These are phyloP conservation scores for Crithidia brevicula DNA, from an alignment of 208 protist species.

Conservation along the genomic window DNA sequence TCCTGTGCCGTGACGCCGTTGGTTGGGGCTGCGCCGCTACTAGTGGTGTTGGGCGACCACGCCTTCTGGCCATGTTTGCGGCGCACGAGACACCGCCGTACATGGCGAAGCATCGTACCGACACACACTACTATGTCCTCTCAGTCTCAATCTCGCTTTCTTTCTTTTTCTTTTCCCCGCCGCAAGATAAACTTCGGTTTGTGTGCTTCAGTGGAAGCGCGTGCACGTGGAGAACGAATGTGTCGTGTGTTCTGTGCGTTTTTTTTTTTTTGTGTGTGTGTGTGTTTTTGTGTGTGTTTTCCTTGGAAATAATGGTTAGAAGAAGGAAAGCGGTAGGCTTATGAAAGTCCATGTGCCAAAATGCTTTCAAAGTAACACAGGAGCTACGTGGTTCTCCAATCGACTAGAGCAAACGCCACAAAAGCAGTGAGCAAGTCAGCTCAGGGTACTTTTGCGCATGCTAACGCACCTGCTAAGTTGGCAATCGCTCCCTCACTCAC, in stretches of 20 bases:
- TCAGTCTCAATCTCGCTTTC: neutral
- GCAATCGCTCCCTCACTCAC: too few species aligned
- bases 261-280: neutral
- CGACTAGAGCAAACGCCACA: too few species aligned
- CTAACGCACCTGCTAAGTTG: too few species aligned
- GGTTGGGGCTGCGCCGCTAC: constrained; percentile 63
- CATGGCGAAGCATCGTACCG: constrained; percentile 31
- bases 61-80: constrained; percentile 70
- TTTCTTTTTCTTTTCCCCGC: neutral
- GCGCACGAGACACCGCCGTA: constrained; percentile 31
- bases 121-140: neutral
- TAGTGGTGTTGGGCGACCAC: constrained; percentile 79
- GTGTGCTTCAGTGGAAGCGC: neutral
- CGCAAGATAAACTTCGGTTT: too few species aligned
- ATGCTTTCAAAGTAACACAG: too few species aligned
- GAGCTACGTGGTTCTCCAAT: too few species aligned
- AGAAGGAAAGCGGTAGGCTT: too few species aligned
- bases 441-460: too few species aligned
- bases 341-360: too few species aligned
- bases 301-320: too few species aligned
- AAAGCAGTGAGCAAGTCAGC: too few species aligned
- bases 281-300: too few species aligned
- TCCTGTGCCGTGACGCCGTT: constrained; percentile 79
- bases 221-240: neutral
- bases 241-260: neutral